A percentile compares a stretch with the other conserved stretches of the same genome.
Conservation (phyloP, 331 rosid species). For the Phaseolus coccineus region DNA sequence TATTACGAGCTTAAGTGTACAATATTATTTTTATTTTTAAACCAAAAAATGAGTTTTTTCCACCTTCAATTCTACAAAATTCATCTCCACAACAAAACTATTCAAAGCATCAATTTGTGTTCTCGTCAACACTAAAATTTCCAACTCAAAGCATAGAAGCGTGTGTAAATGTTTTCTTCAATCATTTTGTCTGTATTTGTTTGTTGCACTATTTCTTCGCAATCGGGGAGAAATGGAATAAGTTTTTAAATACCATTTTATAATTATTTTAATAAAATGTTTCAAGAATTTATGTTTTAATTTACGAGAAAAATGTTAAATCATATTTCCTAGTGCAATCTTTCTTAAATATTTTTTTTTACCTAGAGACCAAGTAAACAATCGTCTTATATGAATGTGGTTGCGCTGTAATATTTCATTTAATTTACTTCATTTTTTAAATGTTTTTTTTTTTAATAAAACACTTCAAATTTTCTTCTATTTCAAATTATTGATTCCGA, state of each 20-base stretch:
- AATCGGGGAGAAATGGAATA: too few relatives aligned
- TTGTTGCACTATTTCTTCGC: slow-evolving; percentile 13
- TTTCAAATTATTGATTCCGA: too few relatives aligned
- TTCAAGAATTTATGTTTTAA: neutral
- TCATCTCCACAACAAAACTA: neutral
- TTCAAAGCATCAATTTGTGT: slow-evolving; percentile 2
- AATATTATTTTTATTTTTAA: too few relatives aligned
- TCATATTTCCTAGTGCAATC: neutral
- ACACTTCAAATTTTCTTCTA: too few relatives aligned
- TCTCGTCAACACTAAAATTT: neutral
- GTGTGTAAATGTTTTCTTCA: neutral
- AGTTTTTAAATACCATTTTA: neutral
- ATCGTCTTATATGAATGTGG: too few relatives aligned
- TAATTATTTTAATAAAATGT: neutral
- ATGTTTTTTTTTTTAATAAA: too few relatives aligned
- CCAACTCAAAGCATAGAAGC: neutral
- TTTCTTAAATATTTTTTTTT: neutral
- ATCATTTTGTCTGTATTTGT: slow-evolving; percentile 9
- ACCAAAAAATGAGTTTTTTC: neutral
- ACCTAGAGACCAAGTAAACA: too few relatives aligned
- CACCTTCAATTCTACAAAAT: too few relatives aligned
- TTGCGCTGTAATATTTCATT: too few relatives aligned
- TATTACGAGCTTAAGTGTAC: too few relatives aligned
- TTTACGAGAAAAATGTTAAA: neutral
- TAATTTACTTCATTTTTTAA: too few relatives aligned